Percentiles rank a stretch among this genome's conserved stretches.
These are phyloP conservation scores for Fusarium bulbicola DNA, from an alignment of 2,329 filamentous ascomycete species.

Conservation along the genomic window DNA sequence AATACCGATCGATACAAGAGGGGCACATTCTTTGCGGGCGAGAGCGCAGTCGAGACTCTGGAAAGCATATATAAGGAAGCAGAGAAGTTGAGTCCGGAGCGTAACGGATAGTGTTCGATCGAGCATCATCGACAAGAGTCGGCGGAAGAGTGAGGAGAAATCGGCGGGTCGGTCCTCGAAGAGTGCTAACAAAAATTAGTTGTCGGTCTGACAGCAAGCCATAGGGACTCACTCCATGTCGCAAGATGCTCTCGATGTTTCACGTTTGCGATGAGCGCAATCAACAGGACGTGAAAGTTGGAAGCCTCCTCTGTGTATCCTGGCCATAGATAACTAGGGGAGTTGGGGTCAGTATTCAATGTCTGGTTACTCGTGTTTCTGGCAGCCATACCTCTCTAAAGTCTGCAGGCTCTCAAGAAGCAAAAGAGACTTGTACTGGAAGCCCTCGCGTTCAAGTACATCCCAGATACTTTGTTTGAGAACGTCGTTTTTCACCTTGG, in stretches of 20 bases:
- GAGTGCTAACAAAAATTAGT: constrained; percentile 61
- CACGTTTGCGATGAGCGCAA: constrained; percentile 85
- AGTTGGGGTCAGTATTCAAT: constrained; percentile 36
- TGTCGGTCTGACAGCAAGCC: not conserved
- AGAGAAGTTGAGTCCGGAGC: constrained; percentile 84
- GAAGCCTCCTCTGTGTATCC: constrained; percentile 88
- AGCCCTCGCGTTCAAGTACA: constrained; percentile 81
- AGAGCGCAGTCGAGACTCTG: constrained; percentile 90
- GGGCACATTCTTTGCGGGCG: constrained; percentile 95
- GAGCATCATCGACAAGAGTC: constrained; percentile 86
- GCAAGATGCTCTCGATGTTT: constrained; percentile 88
- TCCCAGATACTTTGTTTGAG: constrained; percentile 92
- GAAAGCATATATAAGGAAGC: constrained; percentile 90
- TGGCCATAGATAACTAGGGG: constrained; percentile 86
- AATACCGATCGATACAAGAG: constrained; percentile 90
- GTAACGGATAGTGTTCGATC: constrained; percentile 71
- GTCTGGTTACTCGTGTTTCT: constrained; percentile 5
- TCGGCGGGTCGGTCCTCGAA: constrained; percentile 81
- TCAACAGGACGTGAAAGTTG: constrained; percentile 89
- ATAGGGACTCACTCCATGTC: constrained; percentile 75
- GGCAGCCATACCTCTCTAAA: constrained; percentile 72
- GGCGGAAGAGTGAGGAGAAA: constrained; percentile 89
- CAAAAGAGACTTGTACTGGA: constrained; percentile 79
- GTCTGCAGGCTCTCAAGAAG: constrained; percentile 90
- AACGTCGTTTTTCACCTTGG: constrained; percentile 83